These are phyloP conservation scores for Dactylis glomerata DNA, from an alignment of 176 grass and related monocot species.

Conservation along the genomic window DNA sequence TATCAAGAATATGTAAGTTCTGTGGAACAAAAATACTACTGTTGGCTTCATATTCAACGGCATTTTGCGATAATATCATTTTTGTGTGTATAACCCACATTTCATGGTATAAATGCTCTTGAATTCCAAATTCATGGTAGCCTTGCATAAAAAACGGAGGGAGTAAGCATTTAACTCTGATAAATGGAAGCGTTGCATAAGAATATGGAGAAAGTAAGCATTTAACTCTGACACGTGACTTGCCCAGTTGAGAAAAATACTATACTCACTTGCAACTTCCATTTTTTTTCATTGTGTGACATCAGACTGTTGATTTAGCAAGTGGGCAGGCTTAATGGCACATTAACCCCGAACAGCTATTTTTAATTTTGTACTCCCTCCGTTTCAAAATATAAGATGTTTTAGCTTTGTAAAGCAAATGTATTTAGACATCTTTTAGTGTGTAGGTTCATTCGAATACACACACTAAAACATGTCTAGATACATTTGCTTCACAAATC, in stretches of 20 bases:
- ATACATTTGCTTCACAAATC: too few relatives aligned
- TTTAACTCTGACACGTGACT: slow-evolving; percentile 6
- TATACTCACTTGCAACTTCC: neutral
- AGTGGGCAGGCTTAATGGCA: neutral
- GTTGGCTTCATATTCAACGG: neutral
- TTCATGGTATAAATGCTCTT: neutral
- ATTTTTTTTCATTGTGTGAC: slow-evolving; percentile 2
- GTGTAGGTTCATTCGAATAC: too few relatives aligned
- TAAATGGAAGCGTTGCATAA: neutral
- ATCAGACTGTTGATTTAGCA: neutral
- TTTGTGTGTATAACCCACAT: neutral
- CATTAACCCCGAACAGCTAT: neutral
- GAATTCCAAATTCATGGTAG: neutral
- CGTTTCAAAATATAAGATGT: too few relatives aligned
- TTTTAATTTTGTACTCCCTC: neutral
- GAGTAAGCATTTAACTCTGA: neutral
- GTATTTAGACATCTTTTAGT: too few relatives aligned
- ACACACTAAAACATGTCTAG: too few relatives aligned
- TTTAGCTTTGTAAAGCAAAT: too few relatives aligned
- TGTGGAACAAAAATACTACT: neutral
- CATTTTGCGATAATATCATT: neutral
- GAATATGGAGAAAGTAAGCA: neutral
- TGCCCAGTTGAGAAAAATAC: neutral
- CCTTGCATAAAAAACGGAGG: neutral
- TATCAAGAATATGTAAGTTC: neutral